Base-by-base conservation (phyloP, 2,329 filamentous ascomycete genomes). In the Nigrospora sphaerica region DNA sequence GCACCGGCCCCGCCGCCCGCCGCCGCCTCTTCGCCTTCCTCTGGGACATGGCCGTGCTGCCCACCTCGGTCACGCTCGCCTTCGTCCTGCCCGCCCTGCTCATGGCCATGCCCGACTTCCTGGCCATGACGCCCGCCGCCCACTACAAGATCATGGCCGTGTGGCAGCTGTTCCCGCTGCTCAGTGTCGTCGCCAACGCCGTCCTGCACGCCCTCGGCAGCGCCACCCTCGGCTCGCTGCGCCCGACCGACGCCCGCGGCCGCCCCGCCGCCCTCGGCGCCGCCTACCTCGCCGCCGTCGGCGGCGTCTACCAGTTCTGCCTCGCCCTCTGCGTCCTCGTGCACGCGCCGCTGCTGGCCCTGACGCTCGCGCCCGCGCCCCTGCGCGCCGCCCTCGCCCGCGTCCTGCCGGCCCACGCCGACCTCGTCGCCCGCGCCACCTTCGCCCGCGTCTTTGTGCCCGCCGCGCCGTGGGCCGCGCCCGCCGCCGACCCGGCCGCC, bases 41-140 rank as follows among this genome's bases (percentile, higher is more conserved):
- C 35, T 61, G 59, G 59, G 60, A 63, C 48, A 47, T 63, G 34
- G 54, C 57, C 11, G 48, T 61, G 14, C 42, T 63, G 6, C 60
- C 61, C 23, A 47, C 57, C 45, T 46, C 58, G 16, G 54, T 63
- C 1, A 58, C 55, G 6, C 39, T 62, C 12, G 44, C 54, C 6
- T 55, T 57, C 44, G 47, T 60, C 42, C 52, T 56, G 1, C 58
- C 60, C 23, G 51, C 50, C 35, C 46, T 62, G 17, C 47, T 59
- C 46, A 62, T 62, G 58, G 54, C 53, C 46, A 43, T 59, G 44
- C 58, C 58, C 10, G 44, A 39, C 28, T 44, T 58, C 11, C 47
- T 61, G 35, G 19, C 37, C 32, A 58, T 59, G 42, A 42, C 18
- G 5, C 16, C 42, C 19, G 32, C 42, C 19, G 16, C 23, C 12